Evolutionary conservation across 2,329 filamentous ascomycete genomes (phyloP).

Genomic region (Xylaria sp.): DNA sequence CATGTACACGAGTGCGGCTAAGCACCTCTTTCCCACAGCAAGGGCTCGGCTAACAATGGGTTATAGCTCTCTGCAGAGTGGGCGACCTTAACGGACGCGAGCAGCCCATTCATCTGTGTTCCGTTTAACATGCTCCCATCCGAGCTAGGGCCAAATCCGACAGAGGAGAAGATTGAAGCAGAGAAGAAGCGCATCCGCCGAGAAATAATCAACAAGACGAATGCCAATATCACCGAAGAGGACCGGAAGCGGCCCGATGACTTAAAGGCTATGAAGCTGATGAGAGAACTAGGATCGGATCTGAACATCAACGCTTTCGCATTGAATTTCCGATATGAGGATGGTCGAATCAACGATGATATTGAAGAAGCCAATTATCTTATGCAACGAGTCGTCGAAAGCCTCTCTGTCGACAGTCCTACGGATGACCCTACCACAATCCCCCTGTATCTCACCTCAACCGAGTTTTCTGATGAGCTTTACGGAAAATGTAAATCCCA

Average conservation of each 20-base stretch:
- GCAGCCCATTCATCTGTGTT: slow-evolving; percentile 51
- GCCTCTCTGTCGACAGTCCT: slow-evolving; percentile 54
- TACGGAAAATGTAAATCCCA: slow-evolving; percentile 55
- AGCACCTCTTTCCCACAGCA: neutral
- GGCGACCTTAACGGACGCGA: slow-evolving; percentile 52
- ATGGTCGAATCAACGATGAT: slow-evolving; percentile 55
- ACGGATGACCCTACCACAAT: slow-evolving; percentile 54
- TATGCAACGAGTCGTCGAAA: slow-evolving; percentile 56
- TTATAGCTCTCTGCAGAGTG: slow-evolving; percentile 54
- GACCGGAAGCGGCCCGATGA: slow-evolving; percentile 43
- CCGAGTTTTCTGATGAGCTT: slow-evolving; percentile 52
- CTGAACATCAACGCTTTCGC: slow-evolving; percentile 59
- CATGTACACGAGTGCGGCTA: slow-evolving; percentile 52
- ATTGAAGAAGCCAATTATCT: slow-evolving; percentile 61
- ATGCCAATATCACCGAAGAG: slow-evolving; percentile 50
- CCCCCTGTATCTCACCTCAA: slow-evolving; percentile 58
- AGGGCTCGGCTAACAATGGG: slow-evolving; percentile 6
- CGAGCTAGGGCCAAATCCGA: slow-evolving; percentile 44
- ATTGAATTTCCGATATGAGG: slow-evolving; percentile 54
- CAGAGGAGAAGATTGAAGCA: slow-evolving; percentile 46
- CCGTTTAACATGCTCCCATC: slow-evolving; percentile 57
- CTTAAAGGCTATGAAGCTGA: slow-evolving; percentile 51
- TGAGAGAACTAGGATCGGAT: slow-evolving; percentile 57
- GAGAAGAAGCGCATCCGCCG: slow-evolving; percentile 53
- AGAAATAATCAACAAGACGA: slow-evolving; percentile 53